Evolutionary conservation across 2,329 filamentous ascomycete genomes (phyloP).

Genomic region (Lasiodiplodia sp.): DNA sequence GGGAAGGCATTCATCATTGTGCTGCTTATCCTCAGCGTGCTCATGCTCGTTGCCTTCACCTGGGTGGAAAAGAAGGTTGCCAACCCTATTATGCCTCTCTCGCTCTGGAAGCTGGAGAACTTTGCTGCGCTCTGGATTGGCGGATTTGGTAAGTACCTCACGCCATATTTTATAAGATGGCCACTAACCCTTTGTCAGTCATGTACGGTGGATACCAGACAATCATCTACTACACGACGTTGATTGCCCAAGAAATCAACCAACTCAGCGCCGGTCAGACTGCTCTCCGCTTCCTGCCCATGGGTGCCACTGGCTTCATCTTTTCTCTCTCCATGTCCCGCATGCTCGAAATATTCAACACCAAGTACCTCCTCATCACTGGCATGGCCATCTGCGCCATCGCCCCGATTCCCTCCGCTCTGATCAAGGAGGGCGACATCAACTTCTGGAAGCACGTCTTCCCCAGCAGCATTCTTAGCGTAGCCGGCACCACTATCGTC

Average conservation of each 20-base stretch:
- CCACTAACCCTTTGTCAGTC: conserved; percentile 31
- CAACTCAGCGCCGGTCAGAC: conserved; percentile 49
- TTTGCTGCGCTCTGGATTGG: conserved; percentile 56
- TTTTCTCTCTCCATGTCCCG: conserved; percentile 33
- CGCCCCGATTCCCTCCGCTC: conserved; percentile 46
- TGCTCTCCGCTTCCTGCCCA: conserved; percentile 51
- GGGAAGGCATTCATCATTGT: conserved; percentile 55
- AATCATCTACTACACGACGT: conserved; percentile 53
- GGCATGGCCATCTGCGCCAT: conserved; percentile 48
- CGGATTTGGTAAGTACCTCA: conserved; percentile 46
- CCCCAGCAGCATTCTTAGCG: conserved; percentile 49
- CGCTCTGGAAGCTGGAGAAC: conserved; percentile 55
- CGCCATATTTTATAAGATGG: no score
- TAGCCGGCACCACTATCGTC: conserved; percentile 50
- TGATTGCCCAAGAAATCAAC: conserved; percentile 52
- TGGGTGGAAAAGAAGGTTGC: conserved; percentile 53
- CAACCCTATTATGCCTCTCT: conserved; percentile 57
- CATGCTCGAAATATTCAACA: conserved; percentile 48
- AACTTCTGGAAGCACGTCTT: conserved; percentile 50
- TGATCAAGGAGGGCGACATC: conserved; percentile 35
- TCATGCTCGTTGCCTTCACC: conserved; percentile 49
- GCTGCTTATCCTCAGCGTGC: conserved; percentile 49
- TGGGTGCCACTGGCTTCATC: conserved; percentile 50
- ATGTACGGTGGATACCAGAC: conserved; percentile 54
- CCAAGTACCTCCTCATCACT: conserved; percentile 46